Evolutionary conservation across 2,329 filamentous ascomycete species (phyloP).

Genomic region (Sporothrix sp.): DNA sequence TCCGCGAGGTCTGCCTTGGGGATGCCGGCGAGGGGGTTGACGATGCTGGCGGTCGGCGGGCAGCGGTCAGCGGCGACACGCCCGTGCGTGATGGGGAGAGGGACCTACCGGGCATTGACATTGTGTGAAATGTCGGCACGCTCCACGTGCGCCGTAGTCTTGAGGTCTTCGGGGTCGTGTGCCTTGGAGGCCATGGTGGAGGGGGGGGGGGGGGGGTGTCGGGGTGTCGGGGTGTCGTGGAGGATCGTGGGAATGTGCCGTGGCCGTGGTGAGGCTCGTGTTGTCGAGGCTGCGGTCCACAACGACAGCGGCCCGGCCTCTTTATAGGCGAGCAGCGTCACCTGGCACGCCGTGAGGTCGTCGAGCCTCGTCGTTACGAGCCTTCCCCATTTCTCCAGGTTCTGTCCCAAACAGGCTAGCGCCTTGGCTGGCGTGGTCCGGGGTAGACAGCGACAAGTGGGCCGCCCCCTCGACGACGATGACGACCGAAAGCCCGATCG

Average conservation of each 20-base stretch:
- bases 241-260: background rate
- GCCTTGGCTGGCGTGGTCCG: background rate
- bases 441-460: background rate
- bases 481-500: no score
- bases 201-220: background rate
- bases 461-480: no score
- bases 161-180: conserved; percentile 1
- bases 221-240: background rate
- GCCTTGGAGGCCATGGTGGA: background rate
- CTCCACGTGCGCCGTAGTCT: conserved; percentile 1
- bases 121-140: background rate
- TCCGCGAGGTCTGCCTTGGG: background rate
- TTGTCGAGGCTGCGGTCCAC: no score
- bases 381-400: conserved; percentile 5
- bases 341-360: no score
- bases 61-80: background rate
- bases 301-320: no score
- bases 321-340: background rate
- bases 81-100: no score
- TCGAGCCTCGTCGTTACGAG: no score
- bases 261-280: background rate
- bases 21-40: conserved; percentile 11
- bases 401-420: background rate
- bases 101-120: background rate
- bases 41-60: background rate